phyloP scores from a whole-genome alignment of 148 eudicot genomes.

The Cornus suecica region DNA sequence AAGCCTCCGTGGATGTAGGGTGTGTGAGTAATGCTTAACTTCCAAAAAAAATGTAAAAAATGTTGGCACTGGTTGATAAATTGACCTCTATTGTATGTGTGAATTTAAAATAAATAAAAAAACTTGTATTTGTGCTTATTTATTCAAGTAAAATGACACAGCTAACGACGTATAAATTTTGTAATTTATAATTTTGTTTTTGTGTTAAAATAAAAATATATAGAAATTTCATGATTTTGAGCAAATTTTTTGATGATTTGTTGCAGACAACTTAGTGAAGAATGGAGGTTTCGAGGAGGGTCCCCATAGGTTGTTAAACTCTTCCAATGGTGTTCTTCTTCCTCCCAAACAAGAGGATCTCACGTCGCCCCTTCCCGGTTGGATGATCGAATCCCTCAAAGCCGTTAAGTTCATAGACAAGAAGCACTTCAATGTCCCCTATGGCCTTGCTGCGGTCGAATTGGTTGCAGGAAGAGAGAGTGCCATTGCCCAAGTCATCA shows the following conservation, averaged over 20 bases:
- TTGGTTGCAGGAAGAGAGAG: conserved; percentile 85
- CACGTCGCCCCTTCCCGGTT: conserved; percentile 79
- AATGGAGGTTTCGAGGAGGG: conserved; percentile 81
- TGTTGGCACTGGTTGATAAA: neutral
- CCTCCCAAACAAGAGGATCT: conserved; percentile 69
- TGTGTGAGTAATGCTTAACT: too few relatives aligned
- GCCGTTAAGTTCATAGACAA: conserved; percentile 74
- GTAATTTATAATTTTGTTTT: neutral
- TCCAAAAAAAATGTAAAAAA: too few relatives aligned
- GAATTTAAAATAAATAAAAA: too few relatives aligned
- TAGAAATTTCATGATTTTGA: neutral
- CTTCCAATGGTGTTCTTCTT: conserved; percentile 73
- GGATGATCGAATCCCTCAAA: conserved; percentile 85
- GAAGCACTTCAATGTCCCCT: conserved; percentile 70
- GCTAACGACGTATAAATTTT: neutral
- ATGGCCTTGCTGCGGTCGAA: conserved; percentile 61
- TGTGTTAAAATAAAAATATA: neutral
- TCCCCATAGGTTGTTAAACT: conserved; percentile 54
- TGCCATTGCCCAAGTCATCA: conserved; percentile 63
- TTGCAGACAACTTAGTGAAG: conserved; percentile 59
- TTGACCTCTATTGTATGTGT: neutral
- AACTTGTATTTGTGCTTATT: too few relatives aligned
- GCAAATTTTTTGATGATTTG: neutral
- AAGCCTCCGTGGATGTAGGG: too few relatives aligned
- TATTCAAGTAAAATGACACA: neutral